Percentiles rank a stretch among this genome's conserved stretches.
Conservation (phyloP, 495 filamentous ascomycete genomes). For the Penicillium dipodomyicola region DNA sequence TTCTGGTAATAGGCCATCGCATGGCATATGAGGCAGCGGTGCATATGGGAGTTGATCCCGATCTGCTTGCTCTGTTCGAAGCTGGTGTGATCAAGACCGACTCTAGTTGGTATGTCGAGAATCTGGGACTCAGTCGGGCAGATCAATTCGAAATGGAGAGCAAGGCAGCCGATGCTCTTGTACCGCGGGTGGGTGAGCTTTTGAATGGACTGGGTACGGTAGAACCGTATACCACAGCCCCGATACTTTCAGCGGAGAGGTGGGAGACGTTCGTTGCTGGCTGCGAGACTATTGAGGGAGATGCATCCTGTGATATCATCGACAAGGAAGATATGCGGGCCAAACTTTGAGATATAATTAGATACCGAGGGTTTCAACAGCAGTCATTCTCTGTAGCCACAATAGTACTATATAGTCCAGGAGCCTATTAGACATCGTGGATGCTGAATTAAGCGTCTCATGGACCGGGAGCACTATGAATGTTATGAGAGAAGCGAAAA, state of each 20-base stretch:
- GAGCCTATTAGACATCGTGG: no score
- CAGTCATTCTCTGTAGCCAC: no score
- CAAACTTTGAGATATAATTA: not conserved
- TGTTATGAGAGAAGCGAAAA: no score
- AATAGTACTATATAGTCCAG: no score
- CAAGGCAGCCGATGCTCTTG: no score
- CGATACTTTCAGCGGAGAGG: not conserved
- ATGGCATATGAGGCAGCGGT: slow-evolving; percentile 38
- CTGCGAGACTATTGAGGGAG: not conserved
- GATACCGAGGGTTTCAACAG: no score
- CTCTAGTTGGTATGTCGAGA: no score
- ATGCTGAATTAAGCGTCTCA: no score
- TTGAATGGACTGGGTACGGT: not conserved
- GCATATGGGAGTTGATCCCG: slow-evolving; percentile 18
- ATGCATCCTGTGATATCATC: not conserved
- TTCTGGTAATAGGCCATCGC: slow-evolving; percentile 34
- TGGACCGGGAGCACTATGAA: no score
- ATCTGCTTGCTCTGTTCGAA: slow-evolving; percentile 32
- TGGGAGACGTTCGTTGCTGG: not conserved
- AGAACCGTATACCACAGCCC: not conserved
- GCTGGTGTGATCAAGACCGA: slow-evolving; percentile 18
- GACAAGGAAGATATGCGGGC: not conserved
- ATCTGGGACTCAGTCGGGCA: not conserved
- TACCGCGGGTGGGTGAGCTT: not conserved
- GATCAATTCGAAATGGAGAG: no score